Percentiles rank a stretch among this genome's conserved stretches.
These are phyloP conservation scores for Verticillium tricorpus DNA, from an alignment of 2,329 filamentous ascomycete species.

Conservation along the genomic window DNA sequence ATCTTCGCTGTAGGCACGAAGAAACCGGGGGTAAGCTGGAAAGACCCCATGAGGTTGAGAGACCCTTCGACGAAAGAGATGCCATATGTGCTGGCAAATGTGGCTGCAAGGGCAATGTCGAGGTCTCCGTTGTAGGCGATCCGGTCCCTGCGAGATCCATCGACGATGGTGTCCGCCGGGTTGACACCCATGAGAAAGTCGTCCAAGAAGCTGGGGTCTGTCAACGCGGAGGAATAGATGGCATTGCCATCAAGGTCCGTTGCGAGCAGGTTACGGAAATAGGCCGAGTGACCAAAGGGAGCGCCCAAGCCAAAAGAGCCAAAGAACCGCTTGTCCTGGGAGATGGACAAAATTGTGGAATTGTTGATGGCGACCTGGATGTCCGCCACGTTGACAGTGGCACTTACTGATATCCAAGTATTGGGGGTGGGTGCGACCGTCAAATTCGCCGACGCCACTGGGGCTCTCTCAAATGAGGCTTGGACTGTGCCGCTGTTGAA, in stretches of 20 bases:
- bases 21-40: conserved; percentile 22
- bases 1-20: conserved; percentile 27
- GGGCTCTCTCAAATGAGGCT: conserved; percentile 1
- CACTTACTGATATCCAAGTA: conserved; percentile 11
- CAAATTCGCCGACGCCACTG: conserved; percentile 1
- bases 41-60: conserved; percentile 18
- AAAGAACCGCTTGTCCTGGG: conserved; percentile 19
- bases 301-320: conserved; percentile 27
- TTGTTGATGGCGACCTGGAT: conserved; percentile 15
- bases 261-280: conserved; percentile 18
- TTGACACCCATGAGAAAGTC: conserved; percentile 31
- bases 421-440: not conserved
- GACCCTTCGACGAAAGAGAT: conserved; percentile 19
- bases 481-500: conserved; percentile 12
- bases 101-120: conserved; percentile 19
- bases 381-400: conserved; percentile 14
- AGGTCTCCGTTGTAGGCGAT: conserved; percentile 27
- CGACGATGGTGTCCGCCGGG: conserved; percentile 23
- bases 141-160: conserved; percentile 28
- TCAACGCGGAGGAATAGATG: conserved; percentile 21
- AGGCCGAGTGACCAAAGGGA: conserved; percentile 21
- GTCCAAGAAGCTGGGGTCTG: conserved; percentile 18
- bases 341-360: conserved; percentile 16
- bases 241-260: conserved; percentile 4
- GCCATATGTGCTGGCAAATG: conserved; percentile 22